Percentiles rank a stretch among this genome's conserved stretches.
phyloP scores from a whole-genome alignment of 805 yeast genomes.

The Yarrowia sp. region DNA sequence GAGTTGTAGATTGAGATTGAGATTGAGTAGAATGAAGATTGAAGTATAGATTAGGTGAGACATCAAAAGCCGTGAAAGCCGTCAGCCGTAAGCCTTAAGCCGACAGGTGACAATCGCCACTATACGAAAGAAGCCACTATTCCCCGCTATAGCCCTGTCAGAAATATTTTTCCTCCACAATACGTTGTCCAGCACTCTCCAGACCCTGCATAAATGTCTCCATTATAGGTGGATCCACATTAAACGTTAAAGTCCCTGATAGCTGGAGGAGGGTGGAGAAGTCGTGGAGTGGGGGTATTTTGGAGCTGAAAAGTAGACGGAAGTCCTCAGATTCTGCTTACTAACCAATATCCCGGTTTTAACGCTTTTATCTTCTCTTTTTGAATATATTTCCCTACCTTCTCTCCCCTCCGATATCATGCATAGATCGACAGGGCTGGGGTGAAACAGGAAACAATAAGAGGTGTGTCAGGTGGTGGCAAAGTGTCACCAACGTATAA shows the following conservation, averaged over 20 bases:
- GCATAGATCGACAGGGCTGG: neutral
- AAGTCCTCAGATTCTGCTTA: no score
- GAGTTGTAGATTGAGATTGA: no score
- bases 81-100: no score
- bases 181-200: neutral
- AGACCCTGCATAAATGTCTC: conserved; percentile 16
- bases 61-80: no score
- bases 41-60: no score
- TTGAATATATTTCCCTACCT: no score
- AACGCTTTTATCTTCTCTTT: neutral
- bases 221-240: conserved; percentile 17
- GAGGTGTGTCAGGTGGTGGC: neutral
- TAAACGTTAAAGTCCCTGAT: neutral
- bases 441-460: neutral
- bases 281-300: no score
- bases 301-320: no score
- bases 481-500: neutral
- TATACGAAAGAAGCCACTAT: neutral
- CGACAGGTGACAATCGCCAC: no score
- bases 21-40: no score
- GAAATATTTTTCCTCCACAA: neutral
- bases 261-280: no score
- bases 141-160: neutral
- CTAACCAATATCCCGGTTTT: no score
- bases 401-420: neutral